Percentiles rank a stretch among this genome's conserved stretches.
These are phyloP conservation scores for Cryptosporidium ryanae DNA, from an alignment of 169 alveolate species.

Conservation along the genomic window DNA sequence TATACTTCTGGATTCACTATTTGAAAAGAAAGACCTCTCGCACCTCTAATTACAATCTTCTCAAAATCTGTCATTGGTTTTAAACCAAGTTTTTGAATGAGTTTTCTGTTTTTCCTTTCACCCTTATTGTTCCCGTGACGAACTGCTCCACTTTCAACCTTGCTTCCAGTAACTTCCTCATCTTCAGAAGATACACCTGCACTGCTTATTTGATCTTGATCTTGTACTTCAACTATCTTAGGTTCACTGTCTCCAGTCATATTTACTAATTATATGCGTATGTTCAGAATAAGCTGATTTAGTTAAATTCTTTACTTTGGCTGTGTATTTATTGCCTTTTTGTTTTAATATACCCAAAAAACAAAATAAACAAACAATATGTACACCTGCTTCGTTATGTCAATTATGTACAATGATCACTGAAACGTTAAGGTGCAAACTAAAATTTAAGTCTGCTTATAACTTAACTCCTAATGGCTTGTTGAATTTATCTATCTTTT, in stretches of 20 bases:
- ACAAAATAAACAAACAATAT: too few species aligned
- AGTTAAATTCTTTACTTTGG: too few species aligned
- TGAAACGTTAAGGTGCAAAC: too few species aligned
- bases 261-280: background rate
- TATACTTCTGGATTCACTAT: slow-evolving; percentile 68
- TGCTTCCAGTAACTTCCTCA: slow-evolving; percentile 9
- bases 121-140: slow-evolving; percentile 61
- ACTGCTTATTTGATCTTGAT: slow-evolving; percentile 48
- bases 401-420: too few species aligned
- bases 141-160: slow-evolving; percentile 13
- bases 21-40: slow-evolving; percentile 65
- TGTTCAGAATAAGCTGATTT: too few species aligned
- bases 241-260: slow-evolving; percentile 71
- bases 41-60: slow-evolving; percentile 66
- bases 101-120: slow-evolving; percentile 57
- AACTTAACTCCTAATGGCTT: too few species aligned
- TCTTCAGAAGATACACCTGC: slow-evolving; percentile 61
- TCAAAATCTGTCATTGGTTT: slow-evolving; percentile 66
- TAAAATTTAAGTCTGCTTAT: too few species aligned
- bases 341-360: too few species aligned
- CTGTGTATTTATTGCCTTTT: too few species aligned
- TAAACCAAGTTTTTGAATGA: slow-evolving; percentile 59
- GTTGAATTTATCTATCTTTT: too few species aligned
- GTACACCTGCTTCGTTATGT: too few species aligned
- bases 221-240: slow-evolving; percentile 63